These are phyloP conservation scores for Agrocybe pediades DNA, from an alignment of 768 basidiomycete genomes.

Conservation along the genomic window DNA sequence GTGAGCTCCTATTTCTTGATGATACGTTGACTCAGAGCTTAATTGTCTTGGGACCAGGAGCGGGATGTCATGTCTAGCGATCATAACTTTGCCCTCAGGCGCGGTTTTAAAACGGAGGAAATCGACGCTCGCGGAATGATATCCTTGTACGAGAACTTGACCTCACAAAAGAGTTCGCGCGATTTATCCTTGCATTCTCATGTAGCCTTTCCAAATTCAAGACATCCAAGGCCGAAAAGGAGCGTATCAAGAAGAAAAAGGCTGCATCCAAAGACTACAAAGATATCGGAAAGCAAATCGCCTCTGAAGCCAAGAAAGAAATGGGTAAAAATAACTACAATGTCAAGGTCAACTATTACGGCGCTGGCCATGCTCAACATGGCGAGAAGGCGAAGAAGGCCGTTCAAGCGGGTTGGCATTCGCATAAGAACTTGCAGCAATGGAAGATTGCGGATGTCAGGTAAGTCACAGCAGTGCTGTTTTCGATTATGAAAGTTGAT, in stretches of 20 bases:
- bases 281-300: not conserved
- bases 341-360: not conserved
- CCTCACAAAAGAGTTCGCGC: not conserved
- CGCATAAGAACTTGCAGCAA: not conserved
- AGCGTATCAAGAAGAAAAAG: not conserved
- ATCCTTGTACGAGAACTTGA: not conserved
- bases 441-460: not conserved
- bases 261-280: not conserved
- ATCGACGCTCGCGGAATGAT: not conserved
- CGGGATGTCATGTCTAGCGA: not conserved
- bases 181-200: not conserved
- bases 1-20: not conserved
- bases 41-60: not conserved
- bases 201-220: not conserved
- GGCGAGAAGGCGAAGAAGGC: not conserved
- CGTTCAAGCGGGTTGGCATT: not conserved
- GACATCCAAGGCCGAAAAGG: not conserved
- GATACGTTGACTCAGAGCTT: no score
- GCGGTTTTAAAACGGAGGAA: not conserved
- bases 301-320: not conserved
- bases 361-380: not conserved
- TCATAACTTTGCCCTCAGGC: not conserved
- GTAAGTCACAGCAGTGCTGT: not conserved
- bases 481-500: no score
- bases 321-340: not conserved